A percentile compares a stretch with the other conserved stretches of the same genome.
phyloP scores from a whole-genome alignment of 495 filamentous ascomycete genomes.

The Apiosordaria backusii region DNA sequence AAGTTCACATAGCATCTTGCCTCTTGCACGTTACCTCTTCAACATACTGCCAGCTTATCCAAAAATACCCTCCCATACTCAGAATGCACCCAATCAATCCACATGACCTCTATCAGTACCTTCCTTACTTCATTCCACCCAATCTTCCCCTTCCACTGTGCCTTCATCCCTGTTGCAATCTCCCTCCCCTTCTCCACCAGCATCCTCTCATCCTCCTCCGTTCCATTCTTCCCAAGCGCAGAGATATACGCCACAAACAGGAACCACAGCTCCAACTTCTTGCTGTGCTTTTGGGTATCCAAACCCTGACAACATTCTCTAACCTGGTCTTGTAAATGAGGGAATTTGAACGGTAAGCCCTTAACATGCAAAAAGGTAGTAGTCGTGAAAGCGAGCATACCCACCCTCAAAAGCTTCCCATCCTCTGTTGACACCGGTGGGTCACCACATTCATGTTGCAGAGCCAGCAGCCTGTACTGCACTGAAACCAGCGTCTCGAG shows the following conservation, averaged over 20 bases:
- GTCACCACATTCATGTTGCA: constrained; percentile 7
- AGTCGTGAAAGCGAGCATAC: constrained; percentile 23
- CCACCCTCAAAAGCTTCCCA: constrained; percentile 10
- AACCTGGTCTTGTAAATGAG: constrained; percentile 10
- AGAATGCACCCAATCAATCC: constrained; percentile 20
- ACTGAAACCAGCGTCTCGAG: constrained; percentile 18
- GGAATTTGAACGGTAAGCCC: constrained; percentile 8
- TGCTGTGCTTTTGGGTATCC: not conserved
- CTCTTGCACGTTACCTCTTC: no score
- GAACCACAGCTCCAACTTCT: constrained; percentile 17
- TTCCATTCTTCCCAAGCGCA: constrained; percentile 1
- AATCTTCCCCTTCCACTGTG: not conserved
- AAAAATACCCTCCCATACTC: constrained; percentile 6
- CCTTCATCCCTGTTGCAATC: not conserved
- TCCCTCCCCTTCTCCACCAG: not conserved
- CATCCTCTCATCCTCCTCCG: not conserved
- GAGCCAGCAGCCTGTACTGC: constrained; percentile 22
- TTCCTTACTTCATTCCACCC: constrained; percentile 4
- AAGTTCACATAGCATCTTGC: not conserved
- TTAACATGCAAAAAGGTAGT: constrained; percentile 17
- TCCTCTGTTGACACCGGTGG: not conserved
- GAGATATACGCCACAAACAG: constrained; percentile 17
- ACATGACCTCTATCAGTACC: constrained; percentile 16
- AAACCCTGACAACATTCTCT: not conserved
- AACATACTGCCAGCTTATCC: not conserved